Percentiles rank a stretch among this genome's conserved stretches.
phyloP scores from a whole-genome alignment of 768 basidiomycete genomes.

The Wakefieldia striispora region DNA sequence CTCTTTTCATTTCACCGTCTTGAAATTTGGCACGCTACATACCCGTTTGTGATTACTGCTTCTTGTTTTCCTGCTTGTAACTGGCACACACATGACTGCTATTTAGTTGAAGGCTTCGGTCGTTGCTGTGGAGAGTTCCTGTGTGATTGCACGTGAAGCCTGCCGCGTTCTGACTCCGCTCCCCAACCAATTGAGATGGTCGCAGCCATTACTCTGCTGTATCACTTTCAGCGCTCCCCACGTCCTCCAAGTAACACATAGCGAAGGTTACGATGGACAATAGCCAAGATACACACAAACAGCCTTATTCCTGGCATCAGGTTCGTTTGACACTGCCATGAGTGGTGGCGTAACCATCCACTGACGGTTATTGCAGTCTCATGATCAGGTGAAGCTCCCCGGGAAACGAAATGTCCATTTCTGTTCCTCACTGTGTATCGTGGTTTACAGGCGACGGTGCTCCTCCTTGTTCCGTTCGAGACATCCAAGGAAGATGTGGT shows the following conservation, averaged over 20 bases:
- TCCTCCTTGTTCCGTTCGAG: slow-evolving; percentile 70
- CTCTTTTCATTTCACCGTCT: slow-evolving; percentile 1
- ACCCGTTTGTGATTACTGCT: slow-evolving; percentile 21
- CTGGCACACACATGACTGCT: slow-evolving; percentile 23
- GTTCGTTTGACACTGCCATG: slow-evolving; percentile 38
- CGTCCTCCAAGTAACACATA: slow-evolving; percentile 12
- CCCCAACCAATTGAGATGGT: slow-evolving; percentile 23
- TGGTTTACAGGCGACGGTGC: slow-evolving; percentile 62
- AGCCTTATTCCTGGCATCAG: slow-evolving; percentile 84
- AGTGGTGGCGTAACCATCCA: slow-evolving; percentile 16
- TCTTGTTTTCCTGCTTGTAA: slow-evolving; percentile 25
- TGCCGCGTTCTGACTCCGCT: slow-evolving; percentile 36
- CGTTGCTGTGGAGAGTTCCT: neutral
- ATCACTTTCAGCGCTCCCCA: slow-evolving; percentile 10
- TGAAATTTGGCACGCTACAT: slow-evolving; percentile 15
- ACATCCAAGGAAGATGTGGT: slow-evolving; percentile 70
- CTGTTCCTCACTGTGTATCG: slow-evolving; percentile 18
- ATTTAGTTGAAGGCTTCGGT: slow-evolving; percentile 14
- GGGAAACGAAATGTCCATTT: slow-evolving; percentile 8
- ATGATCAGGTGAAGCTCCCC: slow-evolving; percentile 65
- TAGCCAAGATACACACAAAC: slow-evolving; percentile 30
- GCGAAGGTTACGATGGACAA: slow-evolving; percentile 24
- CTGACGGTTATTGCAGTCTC: slow-evolving; percentile 51
- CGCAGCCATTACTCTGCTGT: slow-evolving; percentile 7
- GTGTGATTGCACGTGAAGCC: slow-evolving; percentile 26